phyloP scores from a whole-genome alignment of 148 eudicot genomes.

The Rhododendron kiyosumense region DNA sequence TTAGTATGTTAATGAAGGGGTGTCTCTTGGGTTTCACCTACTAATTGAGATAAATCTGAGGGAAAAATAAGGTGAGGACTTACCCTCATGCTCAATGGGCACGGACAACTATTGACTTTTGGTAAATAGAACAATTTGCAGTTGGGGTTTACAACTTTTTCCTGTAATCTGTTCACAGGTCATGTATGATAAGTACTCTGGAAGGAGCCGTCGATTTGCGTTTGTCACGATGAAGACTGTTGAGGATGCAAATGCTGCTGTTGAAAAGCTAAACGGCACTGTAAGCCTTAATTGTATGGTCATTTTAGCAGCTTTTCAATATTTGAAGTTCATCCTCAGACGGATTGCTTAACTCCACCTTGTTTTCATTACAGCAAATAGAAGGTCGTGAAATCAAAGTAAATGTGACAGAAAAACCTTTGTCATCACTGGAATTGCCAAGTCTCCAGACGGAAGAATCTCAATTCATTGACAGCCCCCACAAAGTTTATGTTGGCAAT shows the following conservation, averaged over 20 bases:
- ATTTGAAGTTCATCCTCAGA: neutral
- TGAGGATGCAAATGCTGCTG: conserved; percentile 84
- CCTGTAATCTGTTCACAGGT: conserved; percentile 37
- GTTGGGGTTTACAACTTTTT: no score
- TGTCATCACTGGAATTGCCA: conserved; percentile 32
- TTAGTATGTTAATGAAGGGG: neutral
- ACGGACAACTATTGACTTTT: neutral
- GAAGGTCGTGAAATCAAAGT: conserved; percentile 86
- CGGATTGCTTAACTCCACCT: neutral
- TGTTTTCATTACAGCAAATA: conserved; percentile 40
- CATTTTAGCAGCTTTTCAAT: neutral
- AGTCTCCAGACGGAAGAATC: conserved; percentile 50
- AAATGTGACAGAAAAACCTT: conserved; percentile 85
- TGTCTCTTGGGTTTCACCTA: neutral
- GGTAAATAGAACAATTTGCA: neutral
- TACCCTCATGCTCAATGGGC: neutral
- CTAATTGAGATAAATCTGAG: neutral
- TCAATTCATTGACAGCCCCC: conserved; percentile 71
- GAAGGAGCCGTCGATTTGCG: conserved; percentile 82
- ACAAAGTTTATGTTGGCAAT: conserved; percentile 90
- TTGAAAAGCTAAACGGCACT: conserved; percentile 81
- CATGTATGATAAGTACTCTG: conserved; percentile 82
- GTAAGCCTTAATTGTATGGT: conserved; percentile 33
- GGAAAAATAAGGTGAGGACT: neutral
- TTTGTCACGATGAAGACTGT: conserved; percentile 90